Percentiles rank a stretch among this genome's conserved stretches.
Evolutionary conservation across 1,284 basidiomycete genomes (phyloP).

Genomic region (Austroboletus novae-zelandiae): DNA sequence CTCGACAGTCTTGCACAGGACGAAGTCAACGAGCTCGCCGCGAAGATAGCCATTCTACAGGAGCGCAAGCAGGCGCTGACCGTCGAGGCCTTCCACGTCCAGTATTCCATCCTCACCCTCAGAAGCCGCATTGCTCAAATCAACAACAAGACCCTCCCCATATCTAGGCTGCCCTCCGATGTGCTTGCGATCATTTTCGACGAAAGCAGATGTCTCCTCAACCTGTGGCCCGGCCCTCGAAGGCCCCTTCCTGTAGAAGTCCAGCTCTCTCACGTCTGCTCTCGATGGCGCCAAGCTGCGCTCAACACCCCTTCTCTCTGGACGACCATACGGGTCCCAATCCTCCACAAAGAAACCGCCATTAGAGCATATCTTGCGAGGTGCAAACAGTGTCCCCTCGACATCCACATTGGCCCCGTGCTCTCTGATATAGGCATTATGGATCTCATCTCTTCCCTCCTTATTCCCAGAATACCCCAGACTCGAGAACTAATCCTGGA

Average conservation of each 20-base stretch:
- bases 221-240: slow-evolving; percentile 26
- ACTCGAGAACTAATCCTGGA: slow-evolving; percentile 33
- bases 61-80: slow-evolving; percentile 22
- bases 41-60: slow-evolving; percentile 22
- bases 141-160: slow-evolving; percentile 31
- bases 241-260: slow-evolving; percentile 33
- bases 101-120: slow-evolving; percentile 29
- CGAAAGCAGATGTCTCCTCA: slow-evolving; percentile 29
- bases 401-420: slow-evolving; percentile 29
- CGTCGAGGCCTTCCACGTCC: slow-evolving; percentile 26
- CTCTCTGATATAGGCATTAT: slow-evolving; percentile 25
- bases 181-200: slow-evolving; percentile 34
- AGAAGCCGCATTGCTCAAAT: slow-evolving; percentile 34
- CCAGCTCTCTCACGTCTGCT: slow-evolving; percentile 33
- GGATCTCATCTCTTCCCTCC: slow-evolving; percentile 27
- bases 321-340: slow-evolving; percentile 33
- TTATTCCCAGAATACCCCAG: slow-evolving; percentile 31
- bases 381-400: slow-evolving; percentile 32
- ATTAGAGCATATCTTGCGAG: slow-evolving; percentile 26
- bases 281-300: slow-evolving; percentile 32
- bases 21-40: slow-evolving; percentile 25
- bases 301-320: slow-evolving; percentile 31
- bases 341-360: slow-evolving; percentile 31
- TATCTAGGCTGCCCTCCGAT: slow-evolving; percentile 30
- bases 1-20: slow-evolving; percentile 26